A percentile compares a stretch with the other conserved stretches of the same genome.
These are phyloP conservation scores for Tetracladium setigerum DNA, from an alignment of 495 filamentous ascomycete genomes.

Conservation along the genomic window DNA sequence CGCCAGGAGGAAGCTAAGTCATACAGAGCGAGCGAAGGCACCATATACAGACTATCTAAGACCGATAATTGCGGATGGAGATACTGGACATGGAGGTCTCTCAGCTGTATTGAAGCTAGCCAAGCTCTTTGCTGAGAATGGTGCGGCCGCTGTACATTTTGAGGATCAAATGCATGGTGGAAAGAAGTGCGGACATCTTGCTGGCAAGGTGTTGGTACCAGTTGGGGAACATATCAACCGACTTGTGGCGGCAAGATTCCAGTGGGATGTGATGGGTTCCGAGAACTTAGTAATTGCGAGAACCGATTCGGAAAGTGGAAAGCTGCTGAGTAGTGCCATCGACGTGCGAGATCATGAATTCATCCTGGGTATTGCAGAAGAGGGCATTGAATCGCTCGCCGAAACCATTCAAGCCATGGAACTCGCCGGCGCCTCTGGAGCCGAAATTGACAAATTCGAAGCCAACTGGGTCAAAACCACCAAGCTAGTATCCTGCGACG, in stretches of 20 bases:
- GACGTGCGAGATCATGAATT: constrained; percentile 95
- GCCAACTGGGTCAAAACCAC: constrained; percentile 85
- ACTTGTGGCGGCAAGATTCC: constrained; percentile 83
- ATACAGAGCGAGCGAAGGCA: constrained; percentile 60
- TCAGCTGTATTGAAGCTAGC: constrained; percentile 92
- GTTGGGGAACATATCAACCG: constrained; percentile 95
- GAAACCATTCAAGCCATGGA: constrained; percentile 93
- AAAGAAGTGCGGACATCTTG: constrained; percentile 97
- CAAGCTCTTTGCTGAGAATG: constrained; percentile 98
- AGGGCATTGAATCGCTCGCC: constrained; percentile 65
- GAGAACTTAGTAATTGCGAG: constrained; percentile 93
- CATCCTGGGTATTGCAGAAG: constrained; percentile 76
- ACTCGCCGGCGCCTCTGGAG: constrained; percentile 59
- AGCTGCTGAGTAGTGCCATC: constrained; percentile 79
- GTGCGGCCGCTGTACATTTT: constrained; percentile 92
- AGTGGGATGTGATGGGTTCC: constrained; percentile 96
- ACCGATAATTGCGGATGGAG: constrained; percentile 95
- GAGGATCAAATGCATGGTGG: constrained; percentile 97
- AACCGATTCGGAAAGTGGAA: constrained; percentile 91
- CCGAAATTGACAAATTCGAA: constrained; percentile 80
- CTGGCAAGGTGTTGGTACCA: constrained; percentile 92
- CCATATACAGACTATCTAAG: constrained; percentile 88
- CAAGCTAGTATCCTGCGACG: constrained; percentile 84
- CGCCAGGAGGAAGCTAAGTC: constrained; percentile 63
- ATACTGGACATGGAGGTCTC: constrained; percentile 88